Conservation (phyloP, 2,329 filamentous ascomycete species). For the Fonsecaea multimorphosa region DNA sequence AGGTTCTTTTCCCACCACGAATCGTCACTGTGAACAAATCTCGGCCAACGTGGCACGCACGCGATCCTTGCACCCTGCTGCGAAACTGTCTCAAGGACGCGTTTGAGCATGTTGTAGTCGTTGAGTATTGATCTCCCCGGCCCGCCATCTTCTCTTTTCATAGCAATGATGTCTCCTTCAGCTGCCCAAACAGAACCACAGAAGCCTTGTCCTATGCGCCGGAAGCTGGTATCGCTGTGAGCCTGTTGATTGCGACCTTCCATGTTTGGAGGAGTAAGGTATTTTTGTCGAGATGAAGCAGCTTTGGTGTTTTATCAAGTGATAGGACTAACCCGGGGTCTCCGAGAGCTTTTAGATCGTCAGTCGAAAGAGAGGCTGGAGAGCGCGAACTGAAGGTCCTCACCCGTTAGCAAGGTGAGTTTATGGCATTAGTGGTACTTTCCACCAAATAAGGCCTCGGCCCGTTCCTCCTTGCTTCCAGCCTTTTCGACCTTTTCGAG, state of each 20-base stretch:
- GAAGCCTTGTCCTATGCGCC: constrained; percentile 43
- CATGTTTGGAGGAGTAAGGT: neutral
- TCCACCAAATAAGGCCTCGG: neutral
- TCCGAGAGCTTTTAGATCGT: no score
- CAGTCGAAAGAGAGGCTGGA: neutral
- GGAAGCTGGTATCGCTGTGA: constrained; percentile 24
- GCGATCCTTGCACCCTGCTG: constrained; percentile 6
- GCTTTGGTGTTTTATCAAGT: no score
- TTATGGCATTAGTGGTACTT: neutral
- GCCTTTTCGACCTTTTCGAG: no score
- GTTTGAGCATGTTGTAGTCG: constrained; percentile 44
- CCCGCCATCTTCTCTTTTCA: constrained; percentile 47
- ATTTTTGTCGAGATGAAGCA: no score
- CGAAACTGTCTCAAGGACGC: constrained; percentile 32
- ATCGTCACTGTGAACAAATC: constrained; percentile 23
- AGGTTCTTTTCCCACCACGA: constrained; percentile 23
- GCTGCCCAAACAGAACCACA: constrained; percentile 46
- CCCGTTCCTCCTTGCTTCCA: no score
- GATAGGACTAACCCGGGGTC: no score
- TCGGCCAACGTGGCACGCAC: constrained; percentile 28
- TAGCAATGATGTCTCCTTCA: constrained; percentile 30
- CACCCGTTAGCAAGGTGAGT: neutral
- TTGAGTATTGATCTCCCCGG: constrained; percentile 39
- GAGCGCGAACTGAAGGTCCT: neutral
- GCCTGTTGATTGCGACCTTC: neutral